These are phyloP conservation scores for Lachnellula hyalina DNA, from an alignment of 2,329 filamentous ascomycete species.

Conservation along the genomic window DNA sequence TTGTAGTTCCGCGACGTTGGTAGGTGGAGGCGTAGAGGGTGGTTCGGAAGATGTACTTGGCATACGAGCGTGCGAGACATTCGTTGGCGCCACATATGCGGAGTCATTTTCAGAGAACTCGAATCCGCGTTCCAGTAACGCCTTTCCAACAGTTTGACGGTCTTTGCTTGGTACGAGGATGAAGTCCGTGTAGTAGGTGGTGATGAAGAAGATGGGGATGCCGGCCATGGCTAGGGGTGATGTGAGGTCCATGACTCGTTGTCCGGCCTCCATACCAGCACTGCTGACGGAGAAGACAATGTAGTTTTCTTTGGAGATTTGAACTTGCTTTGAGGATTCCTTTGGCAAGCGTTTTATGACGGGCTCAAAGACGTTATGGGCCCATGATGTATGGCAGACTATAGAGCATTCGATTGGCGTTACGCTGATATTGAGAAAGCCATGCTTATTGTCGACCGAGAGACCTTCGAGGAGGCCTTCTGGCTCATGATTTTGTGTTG, in stretches of 20 bases:
- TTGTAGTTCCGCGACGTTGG: slow-evolving; percentile 74
- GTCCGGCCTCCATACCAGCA: slow-evolving; percentile 84
- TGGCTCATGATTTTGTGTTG: slow-evolving; percentile 28
- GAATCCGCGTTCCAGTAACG: slow-evolving; percentile 75
- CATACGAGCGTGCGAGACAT: slow-evolving; percentile 28
- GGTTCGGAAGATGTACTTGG: slow-evolving; percentile 40
- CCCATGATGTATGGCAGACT: slow-evolving; percentile 75
- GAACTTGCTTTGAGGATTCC: slow-evolving; percentile 49
- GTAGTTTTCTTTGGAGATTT: slow-evolving; percentile 78
- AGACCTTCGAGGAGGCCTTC: slow-evolving; percentile 41
- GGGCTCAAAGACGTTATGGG: slow-evolving; percentile 69
- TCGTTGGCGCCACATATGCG: slow-evolving; percentile 53
- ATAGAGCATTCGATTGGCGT: slow-evolving; percentile 91
- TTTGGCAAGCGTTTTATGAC: slow-evolving; percentile 59
- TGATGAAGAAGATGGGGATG: slow-evolving; percentile 97
- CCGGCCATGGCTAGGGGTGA: slow-evolving; percentile 85
- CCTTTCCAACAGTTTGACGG: slow-evolving; percentile 67
- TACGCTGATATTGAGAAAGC: slow-evolving; percentile 89
- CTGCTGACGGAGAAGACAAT: slow-evolving; percentile 86
- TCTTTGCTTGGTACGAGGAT: slow-evolving; percentile 80
- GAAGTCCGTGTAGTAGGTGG: slow-evolving; percentile 96
- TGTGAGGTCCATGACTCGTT: slow-evolving; percentile 85
- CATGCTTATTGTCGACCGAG: slow-evolving; percentile 54
- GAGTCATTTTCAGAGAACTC: slow-evolving; percentile 71
- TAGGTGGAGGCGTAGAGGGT: slow-evolving; percentile 69